phyloP scores from a whole-genome alignment of 1,139 yeast species.

The Zygoascus sp. region DNA sequence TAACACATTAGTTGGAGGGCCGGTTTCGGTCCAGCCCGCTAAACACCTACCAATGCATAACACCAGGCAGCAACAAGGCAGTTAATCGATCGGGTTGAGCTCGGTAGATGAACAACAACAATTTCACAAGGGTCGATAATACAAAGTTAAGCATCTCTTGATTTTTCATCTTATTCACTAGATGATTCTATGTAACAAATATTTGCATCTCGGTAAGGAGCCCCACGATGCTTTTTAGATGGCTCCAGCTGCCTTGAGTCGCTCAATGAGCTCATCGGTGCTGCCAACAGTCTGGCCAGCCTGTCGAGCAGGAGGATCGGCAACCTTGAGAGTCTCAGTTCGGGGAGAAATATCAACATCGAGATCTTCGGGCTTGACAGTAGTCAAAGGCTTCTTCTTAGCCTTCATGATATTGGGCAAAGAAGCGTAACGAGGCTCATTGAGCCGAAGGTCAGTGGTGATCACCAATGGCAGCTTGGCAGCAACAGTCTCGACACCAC shows the following conservation, averaged over 20 bases:
- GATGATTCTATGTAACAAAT: neutral
- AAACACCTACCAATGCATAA: too few relatives aligned
- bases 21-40: too few relatives aligned
- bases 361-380: conserved; percentile 63
- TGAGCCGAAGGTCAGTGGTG: conserved; percentile 89
- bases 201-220: neutral
- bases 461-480: conserved; percentile 80
- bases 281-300: conserved; percentile 76
- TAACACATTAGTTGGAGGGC: too few relatives aligned
- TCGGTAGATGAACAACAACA: too few relatives aligned
- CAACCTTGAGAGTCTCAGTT: conserved; percentile 65
- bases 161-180: neutral
- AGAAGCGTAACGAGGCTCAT: conserved; percentile 90
- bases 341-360: conserved; percentile 62
- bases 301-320: conserved; percentile 78
- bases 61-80: too few relatives aligned
- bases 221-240: conserved; percentile 25
- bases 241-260: conserved; percentile 59
- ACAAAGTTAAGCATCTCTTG: too few relatives aligned
- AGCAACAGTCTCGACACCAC: conserved; percentile 80
- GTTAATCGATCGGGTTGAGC: too few relatives aligned
- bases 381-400: conserved; percentile 87
- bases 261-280: conserved; percentile 77
- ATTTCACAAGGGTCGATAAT: too few relatives aligned
- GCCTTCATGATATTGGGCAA: conserved; percentile 97